Percentiles rank a stretch among this genome's conserved stretches.
Conservation (phyloP, 805 yeast species). For the Candida ovalis region DNA sequence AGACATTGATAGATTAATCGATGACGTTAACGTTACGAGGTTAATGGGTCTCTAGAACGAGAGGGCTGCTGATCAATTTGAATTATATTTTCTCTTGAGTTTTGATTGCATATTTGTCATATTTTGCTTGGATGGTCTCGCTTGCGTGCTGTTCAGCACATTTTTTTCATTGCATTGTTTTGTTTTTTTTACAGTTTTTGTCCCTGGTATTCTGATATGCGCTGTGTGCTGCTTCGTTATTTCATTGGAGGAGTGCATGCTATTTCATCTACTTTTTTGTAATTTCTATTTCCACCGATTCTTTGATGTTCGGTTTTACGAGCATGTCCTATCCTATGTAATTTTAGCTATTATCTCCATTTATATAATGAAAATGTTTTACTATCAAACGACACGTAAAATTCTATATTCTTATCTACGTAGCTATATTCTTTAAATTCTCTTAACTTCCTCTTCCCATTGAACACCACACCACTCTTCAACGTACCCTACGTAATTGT, state of each 20-base stretch:
- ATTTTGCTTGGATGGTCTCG: too few species aligned
- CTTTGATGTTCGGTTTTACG: neutral
- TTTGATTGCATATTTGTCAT: neutral
- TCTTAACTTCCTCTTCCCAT: slow-evolving; percentile 24
- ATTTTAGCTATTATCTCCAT: slow-evolving; percentile 27
- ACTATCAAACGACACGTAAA: too few species aligned
- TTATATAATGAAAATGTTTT: neutral
- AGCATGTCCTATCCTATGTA: neutral
- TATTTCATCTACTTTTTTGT: neutral
- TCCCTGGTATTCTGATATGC: too few species aligned
- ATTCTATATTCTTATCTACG: too few species aligned
- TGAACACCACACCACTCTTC: slow-evolving; percentile 28
- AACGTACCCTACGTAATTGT: slow-evolving; percentile 55
- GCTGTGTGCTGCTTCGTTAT: too few species aligned
- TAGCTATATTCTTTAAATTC: too few species aligned
- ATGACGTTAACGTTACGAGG: slow-evolving; percentile 32
- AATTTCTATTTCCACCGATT: neutral
- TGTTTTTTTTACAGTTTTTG: too few species aligned
- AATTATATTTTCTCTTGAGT: neutral
- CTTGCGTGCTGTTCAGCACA: too few species aligned
- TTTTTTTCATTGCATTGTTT: too few species aligned
- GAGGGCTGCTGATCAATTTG: too few species aligned
- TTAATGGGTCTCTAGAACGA: slow-evolving; percentile 17
- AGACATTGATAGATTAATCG: slow-evolving; percentile 72
- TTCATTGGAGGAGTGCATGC: neutral